Conservation (phyloP, 169 alveolate species). For the Amoebophrya sp. region DNA sequence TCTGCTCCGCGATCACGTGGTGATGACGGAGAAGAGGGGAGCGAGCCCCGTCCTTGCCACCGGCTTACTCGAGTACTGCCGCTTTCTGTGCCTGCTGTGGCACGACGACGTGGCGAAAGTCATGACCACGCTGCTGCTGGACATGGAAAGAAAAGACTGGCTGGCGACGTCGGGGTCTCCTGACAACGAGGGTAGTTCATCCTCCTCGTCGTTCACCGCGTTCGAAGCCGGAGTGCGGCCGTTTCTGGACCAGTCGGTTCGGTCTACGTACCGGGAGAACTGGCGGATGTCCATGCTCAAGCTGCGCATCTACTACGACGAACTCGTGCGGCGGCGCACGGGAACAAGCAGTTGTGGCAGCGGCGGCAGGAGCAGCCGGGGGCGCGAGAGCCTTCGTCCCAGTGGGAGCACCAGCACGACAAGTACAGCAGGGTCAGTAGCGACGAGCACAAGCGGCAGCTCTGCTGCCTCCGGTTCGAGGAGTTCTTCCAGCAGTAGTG, state of each 20-base stretch:
- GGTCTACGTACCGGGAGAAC: neutral
- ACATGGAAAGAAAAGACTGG: neutral
- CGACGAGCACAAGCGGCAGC: neutral
- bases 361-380: too few species aligned
- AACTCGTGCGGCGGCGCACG: neutral
- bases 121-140: neutral
- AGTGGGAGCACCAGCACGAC: neutral
- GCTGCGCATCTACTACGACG: neutral
- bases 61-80: neutral
- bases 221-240: neutral
- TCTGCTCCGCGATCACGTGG: too few species aligned
- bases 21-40: too few species aligned
- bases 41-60: neutral
- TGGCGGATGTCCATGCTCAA: neutral
- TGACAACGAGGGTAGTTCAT: neutral
- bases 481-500: neutral
- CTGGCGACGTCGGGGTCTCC: neutral
- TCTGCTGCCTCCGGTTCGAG: neutral
- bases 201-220: neutral
- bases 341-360: too few species aligned
- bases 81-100: neutral
- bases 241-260: neutral
- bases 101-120: neutral
- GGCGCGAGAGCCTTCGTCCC: neutral
- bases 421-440: neutral